These are phyloP conservation scores for Entamoeba histolytica DNA, from an alignment of 208 protist species.

Conservation along the genomic window DNA sequence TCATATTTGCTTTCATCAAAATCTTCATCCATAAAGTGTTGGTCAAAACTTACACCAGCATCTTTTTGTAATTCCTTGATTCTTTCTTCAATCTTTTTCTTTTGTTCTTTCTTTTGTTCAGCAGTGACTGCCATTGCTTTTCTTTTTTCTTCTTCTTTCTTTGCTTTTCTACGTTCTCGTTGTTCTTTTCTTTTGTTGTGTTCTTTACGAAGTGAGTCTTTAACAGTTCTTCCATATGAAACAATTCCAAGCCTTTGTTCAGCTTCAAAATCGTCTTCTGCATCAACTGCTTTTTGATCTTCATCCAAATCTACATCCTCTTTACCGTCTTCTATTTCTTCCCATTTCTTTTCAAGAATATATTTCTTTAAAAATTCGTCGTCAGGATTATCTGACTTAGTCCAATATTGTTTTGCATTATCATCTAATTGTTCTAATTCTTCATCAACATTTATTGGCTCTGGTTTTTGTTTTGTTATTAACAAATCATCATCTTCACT, in stretches of 20 bases:
- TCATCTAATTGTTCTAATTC: neutral
- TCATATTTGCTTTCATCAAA: neutral
- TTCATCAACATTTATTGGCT: neutral
- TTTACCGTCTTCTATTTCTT: neutral
- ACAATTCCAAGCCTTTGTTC: neutral
- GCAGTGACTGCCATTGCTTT: neutral
- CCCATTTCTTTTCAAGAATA: slow-evolving; percentile 4
- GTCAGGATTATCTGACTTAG: neutral
- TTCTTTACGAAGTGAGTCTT: neutral
- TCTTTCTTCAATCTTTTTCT: neutral
- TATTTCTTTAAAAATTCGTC: neutral
- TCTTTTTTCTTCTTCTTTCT: neutral
- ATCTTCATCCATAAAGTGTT: neutral
- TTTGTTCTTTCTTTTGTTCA: neutral
- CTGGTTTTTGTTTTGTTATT: neutral
- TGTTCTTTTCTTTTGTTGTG: neutral
- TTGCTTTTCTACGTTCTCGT: neutral
- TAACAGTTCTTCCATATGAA: neutral
- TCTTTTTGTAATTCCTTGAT: neutral
- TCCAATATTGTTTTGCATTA: neutral
- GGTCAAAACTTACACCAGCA: neutral
- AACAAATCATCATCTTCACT: neutral
- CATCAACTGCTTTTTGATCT: neutral
- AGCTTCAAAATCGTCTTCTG: neutral
- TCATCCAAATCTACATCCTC: neutral